Evolutionary conservation across 345 rosid genomes (phyloP).

Genomic region (Erodium maritimum): DNA sequence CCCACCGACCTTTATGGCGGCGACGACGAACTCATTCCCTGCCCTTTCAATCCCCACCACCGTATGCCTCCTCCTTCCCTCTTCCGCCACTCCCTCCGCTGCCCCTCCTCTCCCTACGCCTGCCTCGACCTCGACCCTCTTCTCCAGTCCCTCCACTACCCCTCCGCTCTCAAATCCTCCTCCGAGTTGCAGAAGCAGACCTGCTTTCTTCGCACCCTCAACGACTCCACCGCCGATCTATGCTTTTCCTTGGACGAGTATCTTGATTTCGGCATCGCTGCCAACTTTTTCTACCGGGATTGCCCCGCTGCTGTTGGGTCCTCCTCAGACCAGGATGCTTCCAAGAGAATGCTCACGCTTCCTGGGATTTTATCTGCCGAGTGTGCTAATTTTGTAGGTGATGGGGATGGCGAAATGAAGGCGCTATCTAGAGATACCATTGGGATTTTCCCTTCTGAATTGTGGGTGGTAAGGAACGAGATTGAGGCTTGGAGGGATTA

Average conservation of each 20-base stretch:
- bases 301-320: slow-evolving; percentile 58
- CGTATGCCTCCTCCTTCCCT: slow-evolving; percentile 61
- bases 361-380: slow-evolving; percentile 47
- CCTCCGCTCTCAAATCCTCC: slow-evolving; percentile 24
- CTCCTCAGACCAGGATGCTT: slow-evolving; percentile 18
- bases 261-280: slow-evolving; percentile 17
- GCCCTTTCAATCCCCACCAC: slow-evolving; percentile 54
- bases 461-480: slow-evolving; percentile 42
- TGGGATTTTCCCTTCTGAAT: slow-evolving; percentile 48
- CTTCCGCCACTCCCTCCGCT: slow-evolving; percentile 56
- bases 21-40: slow-evolving; percentile 24
- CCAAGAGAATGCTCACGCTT: slow-evolving; percentile 25
- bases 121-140: slow-evolving; percentile 19
- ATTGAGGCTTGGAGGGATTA: slow-evolving; percentile 57
- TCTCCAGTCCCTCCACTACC: slow-evolving; percentile 31
- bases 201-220: slow-evolving; percentile 8
- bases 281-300: slow-evolving; percentile 43
- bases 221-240: slow-evolving; percentile 19
- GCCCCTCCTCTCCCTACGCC: slow-evolving; percentile 29
- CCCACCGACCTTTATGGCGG: slow-evolving; percentile 7
- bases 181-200: slow-evolving; percentile 5
- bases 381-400: slow-evolving; percentile 35
- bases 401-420: slow-evolving; percentile 12
- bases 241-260: slow-evolving; percentile 47
- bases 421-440: slow-evolving; percentile 10